These are phyloP conservation scores for Colletotrichum siamense DNA, from an alignment of 2,329 filamentous ascomycete species.

Conservation along the genomic window DNA sequence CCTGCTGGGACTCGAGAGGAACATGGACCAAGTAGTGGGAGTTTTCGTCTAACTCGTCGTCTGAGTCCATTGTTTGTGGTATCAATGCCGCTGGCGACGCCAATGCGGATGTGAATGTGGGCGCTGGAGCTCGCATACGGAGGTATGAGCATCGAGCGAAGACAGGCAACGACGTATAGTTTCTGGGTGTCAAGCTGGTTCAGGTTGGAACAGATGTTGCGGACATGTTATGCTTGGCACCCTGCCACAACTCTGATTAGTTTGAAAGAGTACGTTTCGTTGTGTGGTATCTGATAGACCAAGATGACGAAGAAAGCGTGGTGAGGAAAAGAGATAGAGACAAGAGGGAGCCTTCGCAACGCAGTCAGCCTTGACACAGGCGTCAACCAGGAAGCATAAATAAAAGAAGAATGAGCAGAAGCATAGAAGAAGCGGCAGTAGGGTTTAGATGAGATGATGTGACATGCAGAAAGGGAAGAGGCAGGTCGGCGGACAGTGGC, in stretches of 20 bases:
- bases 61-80: constrained; percentile 14
- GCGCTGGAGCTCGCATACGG: constrained; percentile 5
- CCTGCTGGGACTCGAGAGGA: constrained; percentile 24
- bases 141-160: constrained; percentile 11
- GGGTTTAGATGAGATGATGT: background rate
- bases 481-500: background rate
- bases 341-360: background rate
- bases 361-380: background rate
- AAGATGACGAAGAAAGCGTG: background rate
- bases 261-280: background rate
- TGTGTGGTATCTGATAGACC: background rate
- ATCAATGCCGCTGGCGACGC: background rate
- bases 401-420: background rate
- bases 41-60: constrained; percentile 14
- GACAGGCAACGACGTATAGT: background rate
- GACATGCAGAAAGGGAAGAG: background rate
- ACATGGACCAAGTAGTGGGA: constrained; percentile 15
- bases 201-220: background rate
- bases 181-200: background rate
- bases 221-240: background rate
- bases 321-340: background rate
- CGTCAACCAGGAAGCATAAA: background rate
- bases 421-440: background rate
- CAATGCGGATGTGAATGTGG: background rate
- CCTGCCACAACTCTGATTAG: background rate